Evolutionary conservation across 768 basidiomycete genomes (phyloP), one percentile per base, ranked within the genome.

Genomic region (Leccinum pellstonianum): DNA sequence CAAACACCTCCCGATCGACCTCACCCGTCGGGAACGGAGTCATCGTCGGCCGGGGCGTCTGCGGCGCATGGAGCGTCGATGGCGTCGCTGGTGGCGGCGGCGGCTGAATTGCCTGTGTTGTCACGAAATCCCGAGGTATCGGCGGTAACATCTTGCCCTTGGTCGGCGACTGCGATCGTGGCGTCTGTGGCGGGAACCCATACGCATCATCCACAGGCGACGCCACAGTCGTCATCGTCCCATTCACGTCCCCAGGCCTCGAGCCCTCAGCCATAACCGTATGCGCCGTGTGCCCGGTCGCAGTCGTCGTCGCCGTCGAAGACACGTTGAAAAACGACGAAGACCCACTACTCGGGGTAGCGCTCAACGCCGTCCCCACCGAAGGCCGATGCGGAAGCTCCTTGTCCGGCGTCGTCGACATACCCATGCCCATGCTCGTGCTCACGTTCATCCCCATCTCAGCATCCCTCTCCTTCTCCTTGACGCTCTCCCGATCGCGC

Each of bases 271-370:
- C 71, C 19, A 75, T 70, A 3, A 76, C 65, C 1, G 77, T 77
- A 53, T 79, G 78, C 35, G 81, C 77, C 52, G 81, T 81, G 41
- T 43, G 41, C 41, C n/a, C 41, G 19, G 41, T 43, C n/a, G n/a
- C 41, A 10, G 41, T 43, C n/a, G 41, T 43, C n/a, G 41, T 19
- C 31, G 81, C 78, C 52, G 81, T 81, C 5, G 86, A 82, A 6
- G 86, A 80, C 29, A 91, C 87, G 67, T 92, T 91, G 79, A 93
- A 91, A 77, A 93, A 92, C 3, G 91, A 91, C 3, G 90, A 92
- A 0, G 89, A 91, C 23, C 86, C 87, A 55, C 86, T 86, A 69
- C 87, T 90, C 5, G 86, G 83, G 4, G 85, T 88, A n/a, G 86
- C 76, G 55, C 81, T 83, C 59, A 90, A 71, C 6, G 77, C 79